Evolutionary conservation across 768 basidiomycete species (phyloP).

Genomic region (Termitomyces sp.): DNA sequence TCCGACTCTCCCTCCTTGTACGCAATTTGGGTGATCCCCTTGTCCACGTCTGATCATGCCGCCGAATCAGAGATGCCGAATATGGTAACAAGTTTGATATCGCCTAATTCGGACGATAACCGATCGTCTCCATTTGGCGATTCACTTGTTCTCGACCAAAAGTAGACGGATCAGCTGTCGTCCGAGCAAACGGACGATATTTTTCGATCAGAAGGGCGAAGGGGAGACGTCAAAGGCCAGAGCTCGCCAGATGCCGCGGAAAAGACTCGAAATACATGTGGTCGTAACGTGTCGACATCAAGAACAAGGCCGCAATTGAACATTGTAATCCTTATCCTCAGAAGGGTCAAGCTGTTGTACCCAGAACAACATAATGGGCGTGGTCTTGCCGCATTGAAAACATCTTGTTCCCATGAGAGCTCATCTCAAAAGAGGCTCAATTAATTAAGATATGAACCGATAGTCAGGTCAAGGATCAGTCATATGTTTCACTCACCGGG

Average conservation of each 20-base stretch:
- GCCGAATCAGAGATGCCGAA: slow-evolving; percentile 7
- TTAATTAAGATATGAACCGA: not conserved
- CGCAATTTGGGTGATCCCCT: slow-evolving; percentile 40
- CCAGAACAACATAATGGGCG: not conserved
- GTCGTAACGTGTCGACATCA: not conserved
- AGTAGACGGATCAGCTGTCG: slow-evolving; percentile 15
- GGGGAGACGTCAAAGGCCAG: not conserved
- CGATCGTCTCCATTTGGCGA: slow-evolving; percentile 24
- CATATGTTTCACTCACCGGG: not conserved
- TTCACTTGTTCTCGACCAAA: slow-evolving; percentile 25
- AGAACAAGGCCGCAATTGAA: slow-evolving; percentile 2
- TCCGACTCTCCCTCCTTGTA: slow-evolving; percentile 29
- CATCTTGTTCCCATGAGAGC: not conserved
- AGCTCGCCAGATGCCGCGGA: not conserved
- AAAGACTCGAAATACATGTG: not conserved
- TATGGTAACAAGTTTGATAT: slow-evolving; percentile 22
- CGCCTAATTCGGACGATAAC: slow-evolving; percentile 11
- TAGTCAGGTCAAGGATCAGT: too few species aligned
- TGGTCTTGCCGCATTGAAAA: not conserved
- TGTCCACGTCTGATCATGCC: slow-evolving; percentile 23
- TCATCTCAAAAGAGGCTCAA: not conserved
- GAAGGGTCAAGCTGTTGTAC: not conserved
- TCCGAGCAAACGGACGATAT: not conserved
- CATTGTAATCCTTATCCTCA: not conserved
- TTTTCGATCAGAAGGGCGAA: slow-evolving; percentile 8